Percentiles rank a stretch among this genome's conserved stretches.
Evolutionary conservation across 768 basidiomycete species (phyloP).

Genomic region (Coprinellus micaceus): DNA sequence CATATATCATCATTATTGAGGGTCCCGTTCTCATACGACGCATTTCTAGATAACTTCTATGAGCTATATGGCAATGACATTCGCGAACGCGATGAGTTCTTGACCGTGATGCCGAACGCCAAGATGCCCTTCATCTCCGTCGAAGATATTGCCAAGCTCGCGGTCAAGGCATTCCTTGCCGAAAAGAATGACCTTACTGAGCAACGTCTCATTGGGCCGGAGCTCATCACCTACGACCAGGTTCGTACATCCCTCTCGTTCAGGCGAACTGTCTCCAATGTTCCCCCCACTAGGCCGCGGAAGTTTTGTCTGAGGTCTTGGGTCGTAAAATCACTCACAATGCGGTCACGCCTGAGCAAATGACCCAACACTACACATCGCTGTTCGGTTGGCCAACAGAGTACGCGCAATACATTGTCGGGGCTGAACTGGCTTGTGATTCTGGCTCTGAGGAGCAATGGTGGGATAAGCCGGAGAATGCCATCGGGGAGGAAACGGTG

Average conservation of each 20-base stretch:
- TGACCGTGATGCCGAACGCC: slow-evolving; percentile 18
- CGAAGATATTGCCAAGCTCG: slow-evolving; percentile 24
- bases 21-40: background rate
- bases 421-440: background rate
- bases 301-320: slow-evolving; percentile 17
- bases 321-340: slow-evolving; percentile 21
- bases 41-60: slow-evolving; percentile 6
- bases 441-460: background rate
- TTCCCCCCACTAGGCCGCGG: slow-evolving; percentile 14
- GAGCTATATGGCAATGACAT: background rate
- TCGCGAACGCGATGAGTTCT: slow-evolving; percentile 11
- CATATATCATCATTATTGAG: background rate
- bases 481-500: slow-evolving; percentile 9
- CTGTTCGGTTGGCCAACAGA: background rate
- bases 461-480: background rate
- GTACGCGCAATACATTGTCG: background rate
- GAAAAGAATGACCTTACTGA: slow-evolving; percentile 17
- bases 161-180: slow-evolving; percentile 19
- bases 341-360: slow-evolving; percentile 11
- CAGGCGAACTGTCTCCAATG: background rate
- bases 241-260: too few relatives aligned
- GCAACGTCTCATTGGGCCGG: slow-evolving; percentile 24
- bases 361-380: background rate
- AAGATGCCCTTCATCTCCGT: slow-evolving; percentile 19
- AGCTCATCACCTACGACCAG: slow-evolving; percentile 23